Conservation (phyloP, 805 yeast genomes). For the Metschnikowia bowlesiae region DNA sequence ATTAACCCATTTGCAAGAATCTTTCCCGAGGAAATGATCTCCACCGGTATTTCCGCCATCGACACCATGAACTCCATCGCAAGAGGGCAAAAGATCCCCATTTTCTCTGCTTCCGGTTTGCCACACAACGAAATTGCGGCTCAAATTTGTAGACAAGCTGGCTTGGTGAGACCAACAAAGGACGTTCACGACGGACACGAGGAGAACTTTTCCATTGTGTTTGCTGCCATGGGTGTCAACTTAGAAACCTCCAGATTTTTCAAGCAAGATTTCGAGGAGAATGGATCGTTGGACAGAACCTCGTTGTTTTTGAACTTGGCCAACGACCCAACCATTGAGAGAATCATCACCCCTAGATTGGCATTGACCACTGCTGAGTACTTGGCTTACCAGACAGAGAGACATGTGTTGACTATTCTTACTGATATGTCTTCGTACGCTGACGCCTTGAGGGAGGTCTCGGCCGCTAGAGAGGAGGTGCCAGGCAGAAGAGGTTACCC, state of each 20-base stretch:
- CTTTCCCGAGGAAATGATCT: constrained; percentile 99
- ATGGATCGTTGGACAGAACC: constrained; percentile 97
- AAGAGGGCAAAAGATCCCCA: constrained; percentile 99
- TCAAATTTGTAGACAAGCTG: constrained; percentile 99
- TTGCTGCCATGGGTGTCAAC: constrained; percentile 99
- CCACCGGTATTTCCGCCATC: constrained; percentile 97
- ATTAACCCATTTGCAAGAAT: constrained; percentile 97
- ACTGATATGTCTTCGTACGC: constrained; percentile 99
- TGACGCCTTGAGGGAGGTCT: constrained; percentile 98
- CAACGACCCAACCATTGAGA: constrained; percentile 98
- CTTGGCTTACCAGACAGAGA: constrained; percentile 97
- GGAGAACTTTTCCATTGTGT: constrained; percentile 97
- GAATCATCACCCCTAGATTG: constrained; percentile 98
- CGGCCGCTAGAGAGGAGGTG: constrained; percentile 99
- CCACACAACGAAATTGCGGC: constrained; percentile 99
- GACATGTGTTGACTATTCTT: constrained; percentile 95
- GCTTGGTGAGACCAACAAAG: constrained; percentile 97
- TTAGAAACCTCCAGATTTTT: constrained; percentile 97
- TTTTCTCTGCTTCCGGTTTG: constrained; percentile 97
- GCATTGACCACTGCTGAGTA: constrained; percentile 98
- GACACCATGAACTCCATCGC: constrained; percentile 99
- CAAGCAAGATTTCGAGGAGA: constrained; percentile 99
- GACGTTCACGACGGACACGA: constrained; percentile 99
- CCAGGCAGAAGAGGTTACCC: constrained; percentile 99
- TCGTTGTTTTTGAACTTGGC: constrained; percentile 95